A percentile compares a stretch with the other conserved stretches of the same genome.
These are phyloP conservation scores for Rhypophila decipiens DNA, from an alignment of 495 filamentous ascomycete genomes.

Conservation along the genomic window DNA sequence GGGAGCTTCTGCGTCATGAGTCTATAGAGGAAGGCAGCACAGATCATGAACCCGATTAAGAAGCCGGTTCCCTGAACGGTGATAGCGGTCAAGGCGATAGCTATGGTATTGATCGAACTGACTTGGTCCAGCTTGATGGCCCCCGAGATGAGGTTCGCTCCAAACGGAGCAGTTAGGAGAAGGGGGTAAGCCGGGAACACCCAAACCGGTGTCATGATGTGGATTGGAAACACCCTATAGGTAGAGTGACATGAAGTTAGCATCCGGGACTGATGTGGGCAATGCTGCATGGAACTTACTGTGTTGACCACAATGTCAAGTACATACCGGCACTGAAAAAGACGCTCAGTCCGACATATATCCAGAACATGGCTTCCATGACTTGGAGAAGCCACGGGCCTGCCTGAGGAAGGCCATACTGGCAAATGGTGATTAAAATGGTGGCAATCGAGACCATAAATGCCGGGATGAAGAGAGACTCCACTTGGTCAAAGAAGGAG, in stretches of 20 bases:
- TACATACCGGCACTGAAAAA: constrained; percentile 64
- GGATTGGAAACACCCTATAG: constrained; percentile 61
- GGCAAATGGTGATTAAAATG: constrained; percentile 71
- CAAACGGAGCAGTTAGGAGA: constrained; percentile 71
- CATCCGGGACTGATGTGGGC: too few species aligned
- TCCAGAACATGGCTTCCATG: constrained; percentile 67
- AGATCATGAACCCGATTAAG: constrained; percentile 78
- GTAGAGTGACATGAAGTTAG: too few species aligned
- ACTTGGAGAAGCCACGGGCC: constrained; percentile 62
- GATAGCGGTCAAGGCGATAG: constrained; percentile 64
- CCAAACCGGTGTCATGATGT: constrained; percentile 86
- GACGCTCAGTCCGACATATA: constrained; percentile 59
- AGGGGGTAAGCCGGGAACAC: constrained; percentile 88
- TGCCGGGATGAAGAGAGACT: constrained; percentile 73
- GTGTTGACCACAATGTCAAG: constrained; percentile 59
- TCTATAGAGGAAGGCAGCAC: constrained; percentile 78
- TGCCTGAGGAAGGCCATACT: constrained; percentile 64
- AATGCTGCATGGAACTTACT: too few species aligned
- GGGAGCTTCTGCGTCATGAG: constrained; percentile 91
- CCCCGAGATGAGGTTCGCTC: constrained; percentile 55
- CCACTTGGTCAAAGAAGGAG: constrained; percentile 70
- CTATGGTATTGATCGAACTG: constrained; percentile 43
- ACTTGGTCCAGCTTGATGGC: constrained; percentile 24
- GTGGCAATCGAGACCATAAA: constrained; percentile 51
- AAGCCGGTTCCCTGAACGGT: constrained; percentile 80